A percentile compares a stretch with the other conserved stretches of the same genome.
phyloP scores from a whole-genome alignment of 2,329 filamentous ascomycete genomes.

The Hymenoscyphus infarciens region DNA sequence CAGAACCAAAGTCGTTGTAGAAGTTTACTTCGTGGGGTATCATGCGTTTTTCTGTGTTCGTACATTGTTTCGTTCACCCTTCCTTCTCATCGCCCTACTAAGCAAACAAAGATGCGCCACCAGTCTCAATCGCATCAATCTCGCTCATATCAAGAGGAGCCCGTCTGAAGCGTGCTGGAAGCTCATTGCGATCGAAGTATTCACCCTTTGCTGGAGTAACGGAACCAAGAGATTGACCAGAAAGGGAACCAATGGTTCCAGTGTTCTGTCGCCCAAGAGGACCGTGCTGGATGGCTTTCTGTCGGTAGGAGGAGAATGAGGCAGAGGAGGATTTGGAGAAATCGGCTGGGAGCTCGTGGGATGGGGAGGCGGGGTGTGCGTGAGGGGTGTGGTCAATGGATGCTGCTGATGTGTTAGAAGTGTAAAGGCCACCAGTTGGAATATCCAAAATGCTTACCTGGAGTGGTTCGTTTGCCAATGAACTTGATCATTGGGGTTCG shows the following conservation, averaged over 20 bases:
- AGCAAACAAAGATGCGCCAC: slow-evolving; percentile 67
- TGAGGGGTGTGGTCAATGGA: slow-evolving; percentile 55
- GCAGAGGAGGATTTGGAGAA: slow-evolving; percentile 42
- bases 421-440: neutral
- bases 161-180: slow-evolving; percentile 79
- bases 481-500: slow-evolving; percentile 42
- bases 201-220: slow-evolving; percentile 68
- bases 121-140: slow-evolving; percentile 94
- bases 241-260: slow-evolving; percentile 30
- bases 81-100: slow-evolving; percentile 11
- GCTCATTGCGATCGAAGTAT: slow-evolving; percentile 85
- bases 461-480: slow-evolving; percentile 39
- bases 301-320: slow-evolving; percentile 57
- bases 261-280: slow-evolving; percentile 41
- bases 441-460: slow-evolving; percentile 32
- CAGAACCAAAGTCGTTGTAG: neutral
- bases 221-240: slow-evolving; percentile 67
- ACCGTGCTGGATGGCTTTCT: slow-evolving; percentile 57
- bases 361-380: slow-evolving; percentile 53
- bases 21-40: neutral
- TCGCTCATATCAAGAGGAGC: slow-evolving; percentile 71
- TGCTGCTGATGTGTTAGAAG: slow-evolving; percentile 39
- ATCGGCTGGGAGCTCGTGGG: slow-evolving; percentile 50
- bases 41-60: neutral
- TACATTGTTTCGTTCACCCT: neutral